Conservation (phyloP, 2,329 filamentous ascomycete genomes). For the Penicillium polonicum region DNA sequence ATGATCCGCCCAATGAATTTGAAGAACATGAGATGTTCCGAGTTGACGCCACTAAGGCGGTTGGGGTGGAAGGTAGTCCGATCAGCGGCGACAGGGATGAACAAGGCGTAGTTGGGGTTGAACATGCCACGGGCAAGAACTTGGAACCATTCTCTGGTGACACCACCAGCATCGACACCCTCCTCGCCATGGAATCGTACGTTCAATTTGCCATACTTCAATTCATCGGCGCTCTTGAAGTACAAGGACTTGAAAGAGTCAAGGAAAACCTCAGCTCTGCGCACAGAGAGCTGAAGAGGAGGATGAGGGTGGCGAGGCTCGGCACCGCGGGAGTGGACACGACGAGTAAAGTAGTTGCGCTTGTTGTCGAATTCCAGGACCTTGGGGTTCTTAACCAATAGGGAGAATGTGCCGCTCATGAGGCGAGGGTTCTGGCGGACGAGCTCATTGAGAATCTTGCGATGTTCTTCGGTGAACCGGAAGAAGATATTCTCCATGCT, state of each 20-base stretch:
- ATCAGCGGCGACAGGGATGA: slow-evolving; percentile 94
- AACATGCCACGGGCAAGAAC: slow-evolving; percentile 98
- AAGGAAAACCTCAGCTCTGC: slow-evolving; percentile 93
- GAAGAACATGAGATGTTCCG: slow-evolving; percentile 96
- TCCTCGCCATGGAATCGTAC: slow-evolving; percentile 97
- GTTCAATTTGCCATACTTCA: slow-evolving; percentile 98
- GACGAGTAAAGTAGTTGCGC: slow-evolving; percentile 96
- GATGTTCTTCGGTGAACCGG: slow-evolving; percentile 94
- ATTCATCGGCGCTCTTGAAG: slow-evolving; percentile 93
- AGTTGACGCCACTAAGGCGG: slow-evolving; percentile 87
- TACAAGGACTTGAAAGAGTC: slow-evolving; percentile 98
- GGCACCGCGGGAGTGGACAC: slow-evolving; percentile 73
- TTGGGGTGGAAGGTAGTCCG: slow-evolving; percentile 99
- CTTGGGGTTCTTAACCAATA: slow-evolving; percentile 97
- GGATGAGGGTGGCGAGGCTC: slow-evolving; percentile 70
- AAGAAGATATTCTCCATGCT: slow-evolving; percentile 88
- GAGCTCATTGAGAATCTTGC: slow-evolving; percentile 95
- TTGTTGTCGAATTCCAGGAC: slow-evolving; percentile 99
- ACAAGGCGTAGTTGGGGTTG: slow-evolving; percentile 94
- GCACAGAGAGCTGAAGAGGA: slow-evolving; percentile 82
- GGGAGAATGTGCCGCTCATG: slow-evolving; percentile 96
- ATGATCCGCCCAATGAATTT: slow-evolving; percentile 99
- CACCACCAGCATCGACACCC: slow-evolving; percentile 94
- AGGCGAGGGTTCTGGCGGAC: slow-evolving; percentile 95
- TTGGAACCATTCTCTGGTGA: slow-evolving; percentile 98